Evolutionary conservation across 441 rosid species (phyloP).

Genomic region (Euphorbia corollata): DNA sequence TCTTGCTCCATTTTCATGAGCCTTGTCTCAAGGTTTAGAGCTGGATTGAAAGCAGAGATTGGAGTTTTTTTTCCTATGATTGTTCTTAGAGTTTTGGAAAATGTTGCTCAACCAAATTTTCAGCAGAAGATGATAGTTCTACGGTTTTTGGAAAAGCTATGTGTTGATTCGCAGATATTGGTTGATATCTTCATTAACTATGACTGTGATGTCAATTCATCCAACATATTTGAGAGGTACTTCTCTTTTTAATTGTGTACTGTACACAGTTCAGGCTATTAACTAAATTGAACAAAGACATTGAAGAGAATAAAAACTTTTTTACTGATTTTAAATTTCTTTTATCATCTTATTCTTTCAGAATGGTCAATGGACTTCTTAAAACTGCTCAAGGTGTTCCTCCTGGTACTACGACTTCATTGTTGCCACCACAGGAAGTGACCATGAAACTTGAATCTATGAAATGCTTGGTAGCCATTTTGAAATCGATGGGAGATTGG

Average conservation of each 20-base stretch:
- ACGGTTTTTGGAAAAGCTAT: conserved; percentile 88
- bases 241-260: conserved; percentile 13
- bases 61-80: conserved; percentile 99
- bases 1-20: conserved; percentile 96
- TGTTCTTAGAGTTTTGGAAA: conserved; percentile 90
- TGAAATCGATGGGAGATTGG: conserved; percentile 98
- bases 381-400: conserved; percentile 98
- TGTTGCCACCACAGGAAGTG: conserved; percentile 84
- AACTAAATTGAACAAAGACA: conserved; percentile 7
- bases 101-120: conserved; percentile 94
- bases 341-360: conserved; percentile 24
- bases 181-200: conserved; percentile 96
- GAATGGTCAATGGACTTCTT: conserved; percentile 99
- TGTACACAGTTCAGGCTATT: conserved; percentile 6
- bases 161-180: conserved; percentile 91
- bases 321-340: neutral
- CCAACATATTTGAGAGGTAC: conserved; percentile 98
- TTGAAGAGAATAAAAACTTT: neutral
- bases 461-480: conserved; percentile 89
- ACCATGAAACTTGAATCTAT: conserved; percentile 92
- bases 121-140: conserved; percentile 99
- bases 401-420: conserved; percentile 61
- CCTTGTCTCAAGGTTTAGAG: conserved; percentile 90
- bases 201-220: conserved; percentile 97
- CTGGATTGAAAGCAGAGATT: conserved; percentile 96